Conservation (phyloP, 2,329 filamentous ascomycete genomes). For the Leptographium wingfieldii region DNA sequence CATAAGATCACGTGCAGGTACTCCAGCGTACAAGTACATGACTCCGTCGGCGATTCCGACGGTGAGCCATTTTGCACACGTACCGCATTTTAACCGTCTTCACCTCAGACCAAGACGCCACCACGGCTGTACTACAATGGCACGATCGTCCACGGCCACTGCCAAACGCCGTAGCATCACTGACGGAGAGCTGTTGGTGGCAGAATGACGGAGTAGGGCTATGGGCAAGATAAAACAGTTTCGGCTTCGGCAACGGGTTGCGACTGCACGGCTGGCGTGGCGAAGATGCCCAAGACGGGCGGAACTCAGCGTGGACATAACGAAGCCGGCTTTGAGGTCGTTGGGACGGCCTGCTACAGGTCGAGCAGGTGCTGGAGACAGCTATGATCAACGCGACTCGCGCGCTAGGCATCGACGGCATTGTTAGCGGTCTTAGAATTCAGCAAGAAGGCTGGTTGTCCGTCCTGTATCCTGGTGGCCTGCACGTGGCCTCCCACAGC, state of each 20-base stretch:
- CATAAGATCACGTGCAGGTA: neutral
- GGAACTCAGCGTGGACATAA: neutral
- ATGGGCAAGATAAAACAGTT: neutral
- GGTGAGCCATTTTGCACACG: too few relatives aligned
- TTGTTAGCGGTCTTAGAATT: slow-evolving; percentile 27
- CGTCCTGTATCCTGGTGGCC: slow-evolving; percentile 19
- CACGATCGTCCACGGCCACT: neutral
- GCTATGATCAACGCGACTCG: slow-evolving; percentile 30
- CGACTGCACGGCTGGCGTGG: too few relatives aligned
- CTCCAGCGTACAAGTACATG: neutral
- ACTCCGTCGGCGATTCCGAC: neutral
- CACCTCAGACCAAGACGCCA: neutral
- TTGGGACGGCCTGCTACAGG: neutral
- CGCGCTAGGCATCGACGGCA: slow-evolving; percentile 24
- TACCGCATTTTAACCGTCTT: neutral
- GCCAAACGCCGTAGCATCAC: neutral
- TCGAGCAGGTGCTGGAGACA: slow-evolving; percentile 16
- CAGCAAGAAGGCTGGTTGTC: slow-evolving; percentile 30
- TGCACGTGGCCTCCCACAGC: neutral
- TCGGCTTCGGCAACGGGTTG: neutral
- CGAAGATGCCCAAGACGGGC: slow-evolving; percentile 1
- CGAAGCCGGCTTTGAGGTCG: neutral
- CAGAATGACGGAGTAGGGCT: neutral
- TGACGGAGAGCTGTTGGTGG: neutral
- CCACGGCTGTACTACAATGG: neutral